Evolutionary conservation across 2,329 filamentous ascomycete species (phyloP).

Genomic region (Escovopsis weberi): DNA sequence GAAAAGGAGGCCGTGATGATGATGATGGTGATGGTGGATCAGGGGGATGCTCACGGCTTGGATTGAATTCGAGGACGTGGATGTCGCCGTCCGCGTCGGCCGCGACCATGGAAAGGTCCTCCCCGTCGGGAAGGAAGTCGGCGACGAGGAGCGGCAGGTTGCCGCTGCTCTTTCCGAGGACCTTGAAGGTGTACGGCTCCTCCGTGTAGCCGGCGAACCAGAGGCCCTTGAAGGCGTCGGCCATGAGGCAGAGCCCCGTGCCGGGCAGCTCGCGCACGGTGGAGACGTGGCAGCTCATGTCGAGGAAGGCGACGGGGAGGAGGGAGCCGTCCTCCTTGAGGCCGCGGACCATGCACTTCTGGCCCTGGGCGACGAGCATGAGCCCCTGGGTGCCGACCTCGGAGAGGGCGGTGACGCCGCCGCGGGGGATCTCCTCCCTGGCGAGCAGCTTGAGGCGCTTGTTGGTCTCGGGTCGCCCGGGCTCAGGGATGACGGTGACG

Average conservation of each 20-base stretch:
- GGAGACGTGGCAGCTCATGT: constrained; percentile 88
- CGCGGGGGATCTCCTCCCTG: constrained; percentile 80
- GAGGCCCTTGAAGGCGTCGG: constrained; percentile 81
- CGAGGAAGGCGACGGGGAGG: constrained; percentile 89
- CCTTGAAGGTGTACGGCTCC: constrained; percentile 88
- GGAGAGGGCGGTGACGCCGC: constrained; percentile 75
- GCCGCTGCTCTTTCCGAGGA: constrained; percentile 77
- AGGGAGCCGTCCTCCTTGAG: constrained; percentile 90
- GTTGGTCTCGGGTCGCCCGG: constrained; percentile 71
- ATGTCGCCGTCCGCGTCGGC: constrained; percentile 76
- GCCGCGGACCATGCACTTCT: constrained; percentile 93
- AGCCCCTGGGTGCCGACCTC: constrained; percentile 78
- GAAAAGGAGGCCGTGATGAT: neutral
- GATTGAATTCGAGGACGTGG: constrained; percentile 85
- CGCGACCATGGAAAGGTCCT: constrained; percentile 68
- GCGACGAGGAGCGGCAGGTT: constrained; percentile 65
- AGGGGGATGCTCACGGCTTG: constrained; percentile 54
- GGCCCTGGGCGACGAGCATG: constrained; percentile 80
- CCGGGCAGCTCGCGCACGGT: constrained; percentile 70
- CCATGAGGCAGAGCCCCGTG: constrained; percentile 75
- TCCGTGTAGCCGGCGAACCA: constrained; percentile 97
- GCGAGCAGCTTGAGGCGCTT: constrained; percentile 73
- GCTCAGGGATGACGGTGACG: constrained; percentile 80
- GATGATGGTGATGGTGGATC: neutral
- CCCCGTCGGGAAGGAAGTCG: constrained; percentile 78